Base-by-base conservation (phyloP, 148 eudicot genomes). In the Chenopodium suecicum region DNA sequence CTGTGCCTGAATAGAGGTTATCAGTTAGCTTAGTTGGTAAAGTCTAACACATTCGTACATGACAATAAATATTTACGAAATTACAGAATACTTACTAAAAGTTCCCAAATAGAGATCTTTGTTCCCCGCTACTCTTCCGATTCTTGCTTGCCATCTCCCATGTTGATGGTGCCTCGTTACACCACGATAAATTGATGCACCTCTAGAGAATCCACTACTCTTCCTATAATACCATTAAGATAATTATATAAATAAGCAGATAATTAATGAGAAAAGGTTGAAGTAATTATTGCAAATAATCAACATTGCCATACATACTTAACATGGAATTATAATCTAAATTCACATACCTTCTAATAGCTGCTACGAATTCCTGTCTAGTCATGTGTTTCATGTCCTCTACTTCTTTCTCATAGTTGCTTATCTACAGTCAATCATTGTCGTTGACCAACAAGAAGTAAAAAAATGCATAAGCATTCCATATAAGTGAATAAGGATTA, bases 311-410 rank as follows among this genome's bases (percentile, higher is more conserved):
- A 41, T 41, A 41, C 44, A 41, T 41, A 41, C 44, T 41, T 41
- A 41, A 41, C 44, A 4, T 41, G 44, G 7, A 41, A 41, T 41
- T 41, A 41, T 41, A 41, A 41, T 41, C 44, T 41, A 6, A n/a
- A 2, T 7, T 47, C 16, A 74, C 44, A 77, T 82, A 96, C 99
- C 99, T 92, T 91, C 99, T 79, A 60, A 96, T 96, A 20, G 99
- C 85, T 47, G 99, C 98, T 27, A 96, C 93, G 84, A 96, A 96
- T 80, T 96, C 99, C 84, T 96, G 99, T 70, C 99, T 83, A 7
- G 99, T 96, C 99, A 96, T 96, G 79, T 92, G 89, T 79, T 96
- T 96, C 99, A 94, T 96, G 25, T 96, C 99, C 75, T 96, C 99
- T 31, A 92, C 41, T 86, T 96, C 99, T 86, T 91, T 96, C 84